These are phyloP conservation scores for Sporisorium graminicola DNA, from an alignment of 1,284 basidiomycete genomes.

Conservation along the genomic window DNA sequence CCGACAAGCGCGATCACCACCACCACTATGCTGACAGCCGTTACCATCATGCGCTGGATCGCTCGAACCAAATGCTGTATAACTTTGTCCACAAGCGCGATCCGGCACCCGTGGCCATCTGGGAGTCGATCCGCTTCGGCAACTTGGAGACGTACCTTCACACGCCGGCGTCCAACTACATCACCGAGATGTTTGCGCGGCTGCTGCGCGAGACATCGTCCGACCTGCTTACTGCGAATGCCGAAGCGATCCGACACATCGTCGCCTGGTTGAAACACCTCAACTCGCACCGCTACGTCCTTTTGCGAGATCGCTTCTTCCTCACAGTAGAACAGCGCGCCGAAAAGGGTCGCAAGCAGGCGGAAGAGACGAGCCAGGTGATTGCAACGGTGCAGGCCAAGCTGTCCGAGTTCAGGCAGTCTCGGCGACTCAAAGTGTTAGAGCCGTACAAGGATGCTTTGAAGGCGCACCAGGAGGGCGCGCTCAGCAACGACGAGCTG, in stretches of 20 bases:
- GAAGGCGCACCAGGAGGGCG: constrained; percentile 14
- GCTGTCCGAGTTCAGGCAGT: constrained; percentile 74
- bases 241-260: constrained; percentile 44
- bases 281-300: constrained; percentile 47
- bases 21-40: constrained; percentile 6
- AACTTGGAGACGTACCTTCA: constrained; percentile 58
- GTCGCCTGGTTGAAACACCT: constrained; percentile 48
- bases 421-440: constrained; percentile 76
- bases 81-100: constrained; percentile 48
- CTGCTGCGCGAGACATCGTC: constrained; percentile 49
- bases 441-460: constrained; percentile 73
- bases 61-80: constrained; percentile 30
- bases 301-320: constrained; percentile 35
- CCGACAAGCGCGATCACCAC: constrained; percentile 22
- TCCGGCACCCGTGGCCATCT: constrained; percentile 58
- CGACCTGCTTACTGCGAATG: constrained; percentile 43
- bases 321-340: constrained; percentile 13
- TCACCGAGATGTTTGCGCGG: constrained; percentile 52
- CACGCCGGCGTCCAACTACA: constrained; percentile 36
- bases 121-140: constrained; percentile 60
- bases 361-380: constrained; percentile 58
- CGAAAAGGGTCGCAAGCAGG: constrained; percentile 32
- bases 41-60: constrained; percentile 28
- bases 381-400: constrained; percentile 71
- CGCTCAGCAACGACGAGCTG: constrained; percentile 7